phyloP scores from a whole-genome alignment of 2,329 filamentous ascomycete genomes.

The Aspergillus proliferans region DNA sequence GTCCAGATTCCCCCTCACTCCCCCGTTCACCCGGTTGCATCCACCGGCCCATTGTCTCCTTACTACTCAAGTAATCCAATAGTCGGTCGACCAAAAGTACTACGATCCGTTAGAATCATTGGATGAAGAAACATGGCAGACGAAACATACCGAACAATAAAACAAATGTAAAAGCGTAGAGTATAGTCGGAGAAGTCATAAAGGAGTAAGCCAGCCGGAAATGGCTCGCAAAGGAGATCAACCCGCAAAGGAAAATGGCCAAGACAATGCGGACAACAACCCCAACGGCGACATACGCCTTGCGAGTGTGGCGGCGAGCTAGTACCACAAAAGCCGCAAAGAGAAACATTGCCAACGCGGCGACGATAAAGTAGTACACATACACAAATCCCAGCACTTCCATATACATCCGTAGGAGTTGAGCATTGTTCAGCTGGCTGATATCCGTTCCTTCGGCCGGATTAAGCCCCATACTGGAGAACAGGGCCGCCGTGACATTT shows the following conservation, averaged over 20 bases:
- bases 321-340: conserved; percentile 29
- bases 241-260: conserved; percentile 21
- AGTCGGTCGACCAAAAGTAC: conserved; percentile 31
- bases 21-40: conserved; percentile 16
- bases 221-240: conserved; percentile 25
- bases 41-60: conserved; percentile 18
- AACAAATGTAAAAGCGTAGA: conserved; percentile 29
- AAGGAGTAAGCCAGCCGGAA: conserved; percentile 32
- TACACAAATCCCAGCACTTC: conserved; percentile 34
- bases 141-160: conserved; percentile 24
- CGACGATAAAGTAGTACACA: conserved; percentile 34
- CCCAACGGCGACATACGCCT: conserved; percentile 18
- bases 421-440: conserved; percentile 20
- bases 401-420: conserved; percentile 32
- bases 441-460: conserved; percentile 24
- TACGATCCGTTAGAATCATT: conserved; percentile 13
- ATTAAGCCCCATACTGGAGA: conserved; percentile 35
- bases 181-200: conserved; percentile 36
- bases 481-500: conserved; percentile 36
- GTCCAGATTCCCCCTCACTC: conserved; percentile 7
- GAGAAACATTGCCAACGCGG: conserved; percentile 30
- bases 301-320: conserved; percentile 19
- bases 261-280: conserved; percentile 23
- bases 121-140: background rate
- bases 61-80: conserved; percentile 21